Conservation (phyloP, 1,284 basidiomycete genomes). For the Mycosarcoma maydis region DNA sequence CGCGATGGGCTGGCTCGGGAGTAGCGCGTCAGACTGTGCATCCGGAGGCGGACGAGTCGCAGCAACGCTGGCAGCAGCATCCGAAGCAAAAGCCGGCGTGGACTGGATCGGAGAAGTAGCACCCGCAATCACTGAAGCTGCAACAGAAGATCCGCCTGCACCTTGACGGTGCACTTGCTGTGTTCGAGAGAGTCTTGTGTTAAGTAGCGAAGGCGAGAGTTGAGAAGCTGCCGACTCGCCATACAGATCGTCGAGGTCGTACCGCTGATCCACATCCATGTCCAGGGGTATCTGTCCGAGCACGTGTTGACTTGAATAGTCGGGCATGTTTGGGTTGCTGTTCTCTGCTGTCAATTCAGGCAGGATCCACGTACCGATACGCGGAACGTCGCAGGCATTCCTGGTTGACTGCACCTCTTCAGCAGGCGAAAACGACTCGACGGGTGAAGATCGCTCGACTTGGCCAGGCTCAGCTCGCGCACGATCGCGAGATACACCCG, state of each 20-base stretch:
- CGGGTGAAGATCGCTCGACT: slow-evolving; percentile 17
- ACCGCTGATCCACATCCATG: not conserved
- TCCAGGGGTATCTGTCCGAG: slow-evolving; percentile 31
- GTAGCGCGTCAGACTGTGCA: not conserved
- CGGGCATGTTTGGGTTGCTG: slow-evolving; percentile 15
- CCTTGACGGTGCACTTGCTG: not conserved
- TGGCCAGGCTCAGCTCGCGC: not conserved
- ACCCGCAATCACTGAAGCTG: not conserved
- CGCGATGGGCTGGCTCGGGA: slow-evolving; percentile 18
- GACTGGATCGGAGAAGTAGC: slow-evolving; percentile 13
- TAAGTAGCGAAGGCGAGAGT: not conserved
- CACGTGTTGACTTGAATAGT: slow-evolving; percentile 22
- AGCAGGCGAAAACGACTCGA: slow-evolving; percentile 33
- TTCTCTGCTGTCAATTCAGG: slow-evolving; percentile 32
- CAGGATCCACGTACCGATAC: slow-evolving; percentile 33
- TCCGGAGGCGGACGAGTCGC: not conserved
- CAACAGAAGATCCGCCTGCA: not conserved
- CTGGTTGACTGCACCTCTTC: not conserved
- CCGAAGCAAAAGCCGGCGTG: slow-evolving; percentile 13
- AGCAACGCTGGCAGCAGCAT: not conserved
- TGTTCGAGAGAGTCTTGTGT: not conserved
- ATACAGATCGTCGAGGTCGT: not conserved
- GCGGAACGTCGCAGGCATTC: slow-evolving; percentile 22
- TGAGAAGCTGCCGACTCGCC: slow-evolving; percentile 1
- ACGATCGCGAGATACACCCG: not conserved